Conservation (phyloP, 345 rosid genomes). For the Syzygium jambos region DNA sequence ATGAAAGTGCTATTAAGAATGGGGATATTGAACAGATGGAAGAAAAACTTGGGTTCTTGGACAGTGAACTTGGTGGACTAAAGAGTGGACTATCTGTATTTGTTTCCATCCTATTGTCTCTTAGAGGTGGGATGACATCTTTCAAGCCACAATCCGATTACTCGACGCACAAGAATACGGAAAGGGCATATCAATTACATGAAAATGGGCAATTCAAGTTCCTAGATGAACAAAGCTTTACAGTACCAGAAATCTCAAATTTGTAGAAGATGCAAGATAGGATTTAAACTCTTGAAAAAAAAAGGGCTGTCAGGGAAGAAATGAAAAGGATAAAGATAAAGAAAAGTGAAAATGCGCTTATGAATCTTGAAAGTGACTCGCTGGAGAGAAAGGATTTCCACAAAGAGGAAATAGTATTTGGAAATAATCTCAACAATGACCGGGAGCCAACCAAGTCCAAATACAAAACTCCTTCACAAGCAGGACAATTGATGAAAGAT, state of each 20-base stretch:
- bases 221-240: constrained; percentile 11
- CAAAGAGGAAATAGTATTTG: constrained; percentile 20
- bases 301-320: constrained; percentile 45
- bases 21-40: constrained; percentile 51
- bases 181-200: background rate
- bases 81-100: constrained; percentile 46
- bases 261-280: constrained; percentile 41
- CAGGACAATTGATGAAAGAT: constrained; percentile 45
- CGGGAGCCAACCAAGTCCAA: constrained; percentile 25
- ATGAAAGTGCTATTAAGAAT: constrained; percentile 24
- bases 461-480: constrained; percentile 1
- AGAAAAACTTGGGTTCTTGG: constrained; percentile 47
- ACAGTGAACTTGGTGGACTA: constrained; percentile 46
- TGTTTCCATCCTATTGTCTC: constrained; percentile 48
- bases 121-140: constrained; percentile 39
- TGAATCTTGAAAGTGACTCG: background rate
- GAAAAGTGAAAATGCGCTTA: constrained; percentile 12
- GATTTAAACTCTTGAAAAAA: constrained; percentile 43
- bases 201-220: constrained; percentile 16
- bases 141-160: constrained; percentile 38
- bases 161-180: constrained; percentile 17
- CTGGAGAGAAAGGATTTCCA: constrained; percentile 5
- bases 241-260: constrained; percentile 27
- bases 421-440: constrained; percentile 7
- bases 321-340: constrained; percentile 26